Conservation (phyloP, 768 basidiomycete species). For the Termitomyces sp. region DNA sequence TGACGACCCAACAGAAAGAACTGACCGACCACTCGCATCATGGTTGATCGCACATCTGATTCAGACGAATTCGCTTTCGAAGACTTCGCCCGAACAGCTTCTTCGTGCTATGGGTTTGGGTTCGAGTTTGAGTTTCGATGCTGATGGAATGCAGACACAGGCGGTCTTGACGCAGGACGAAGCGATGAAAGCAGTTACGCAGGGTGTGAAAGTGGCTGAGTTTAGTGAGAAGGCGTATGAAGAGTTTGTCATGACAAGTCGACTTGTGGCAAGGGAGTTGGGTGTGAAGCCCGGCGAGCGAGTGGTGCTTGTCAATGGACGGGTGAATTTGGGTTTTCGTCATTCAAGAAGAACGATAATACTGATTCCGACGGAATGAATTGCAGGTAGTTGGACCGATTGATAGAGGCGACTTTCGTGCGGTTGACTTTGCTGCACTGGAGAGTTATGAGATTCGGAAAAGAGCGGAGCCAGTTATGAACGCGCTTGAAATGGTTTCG, state of each 20-base stretch:
- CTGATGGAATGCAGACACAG: conserved; percentile 20
- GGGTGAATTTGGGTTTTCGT: background rate
- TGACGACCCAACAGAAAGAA: conserved; percentile 10
- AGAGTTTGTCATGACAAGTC: conserved; percentile 38
- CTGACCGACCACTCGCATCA: conserved; percentile 26
- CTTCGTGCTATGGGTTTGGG: conserved; percentile 31
- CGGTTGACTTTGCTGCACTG: conserved; percentile 69
- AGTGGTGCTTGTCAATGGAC: conserved; percentile 23
- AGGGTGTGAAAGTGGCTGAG: conserved; percentile 25
- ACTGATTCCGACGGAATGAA: background rate
- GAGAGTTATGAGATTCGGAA: conserved; percentile 70
- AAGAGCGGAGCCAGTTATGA: conserved; percentile 62
- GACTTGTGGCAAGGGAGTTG: conserved; percentile 47
- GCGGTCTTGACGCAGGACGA: conserved; percentile 27
- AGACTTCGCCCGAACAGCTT: conserved; percentile 31
- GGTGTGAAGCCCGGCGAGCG: conserved; percentile 54
- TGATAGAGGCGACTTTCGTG: conserved; percentile 46
- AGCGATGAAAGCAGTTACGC: conserved; percentile 26
- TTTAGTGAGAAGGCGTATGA: conserved; percentile 29
- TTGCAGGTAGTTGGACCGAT: conserved; percentile 76
- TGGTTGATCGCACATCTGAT: conserved; percentile 47
- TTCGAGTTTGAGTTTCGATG: conserved; percentile 22
- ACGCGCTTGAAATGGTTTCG: conserved; percentile 53
- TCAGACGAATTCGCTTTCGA: conserved; percentile 30
- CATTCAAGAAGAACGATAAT: background rate